Evolutionary conservation across 768 basidiomycete genomes (phyloP).

Genomic region (Goffeauzyma gilvescens): DNA sequence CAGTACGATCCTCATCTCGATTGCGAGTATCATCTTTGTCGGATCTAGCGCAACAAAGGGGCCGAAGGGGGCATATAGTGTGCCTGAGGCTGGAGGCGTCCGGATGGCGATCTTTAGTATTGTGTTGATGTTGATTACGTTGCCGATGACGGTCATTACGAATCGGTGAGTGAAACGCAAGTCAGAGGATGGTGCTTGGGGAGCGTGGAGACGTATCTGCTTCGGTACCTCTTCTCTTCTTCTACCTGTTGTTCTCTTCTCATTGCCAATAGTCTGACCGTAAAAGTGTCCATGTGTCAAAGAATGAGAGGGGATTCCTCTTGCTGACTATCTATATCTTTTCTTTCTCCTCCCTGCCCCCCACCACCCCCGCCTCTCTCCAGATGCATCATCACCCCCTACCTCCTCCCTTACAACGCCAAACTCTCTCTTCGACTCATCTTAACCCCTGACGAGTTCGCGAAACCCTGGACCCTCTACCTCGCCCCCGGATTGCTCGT

Average conservation of each 20-base stretch:
- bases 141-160: constrained; percentile 30
- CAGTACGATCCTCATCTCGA: constrained; percentile 24
- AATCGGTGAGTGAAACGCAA: constrained; percentile 21
- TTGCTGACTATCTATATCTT: background rate
- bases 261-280: no score
- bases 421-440: constrained; percentile 23
- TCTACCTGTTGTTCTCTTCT: background rate
- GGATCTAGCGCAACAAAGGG: constrained; percentile 26
- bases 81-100: constrained; percentile 29
- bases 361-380: background rate
- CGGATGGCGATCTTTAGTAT: constrained; percentile 31
- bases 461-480: constrained; percentile 25
- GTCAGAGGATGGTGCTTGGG: no score
- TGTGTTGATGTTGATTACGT: constrained; percentile 24
- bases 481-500: constrained; percentile 29
- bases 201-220: no score
- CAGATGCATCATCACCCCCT: constrained; percentile 32
- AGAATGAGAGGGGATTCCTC: no score
- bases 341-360: no score
- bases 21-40: constrained; percentile 30
- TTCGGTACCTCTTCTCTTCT: background rate
- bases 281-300: no score
- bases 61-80: constrained; percentile 27
- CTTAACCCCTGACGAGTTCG: constrained; percentile 24
- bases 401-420: constrained; percentile 22